Evolutionary conservation across 169 alveolate species (phyloP), one percentile per base, ranked within the genome.

Genomic region (Plasmodium vinckei): DNA sequence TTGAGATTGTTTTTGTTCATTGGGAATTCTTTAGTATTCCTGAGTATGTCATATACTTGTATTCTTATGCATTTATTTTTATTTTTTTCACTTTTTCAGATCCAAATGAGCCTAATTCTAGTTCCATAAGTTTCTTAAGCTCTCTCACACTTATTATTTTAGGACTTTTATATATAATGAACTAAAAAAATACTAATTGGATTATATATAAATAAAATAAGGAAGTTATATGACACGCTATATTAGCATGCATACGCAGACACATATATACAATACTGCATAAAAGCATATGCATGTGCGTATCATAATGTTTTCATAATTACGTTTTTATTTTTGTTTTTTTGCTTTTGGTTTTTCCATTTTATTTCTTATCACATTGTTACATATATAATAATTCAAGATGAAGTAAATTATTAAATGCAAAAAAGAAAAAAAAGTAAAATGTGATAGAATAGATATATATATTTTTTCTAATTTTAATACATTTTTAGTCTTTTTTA

Each of bases 391-490:
- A 23, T 17, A 61, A 47, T 59, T 33, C 0, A 33, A 68, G 49
- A 25, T 19, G 53, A 49, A 63, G 61, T 6, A 46, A 23, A n/a
- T 23, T 53, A 7, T 57, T 57, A 27, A 68, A 65, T 21, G 87
- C 73, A 17, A 88, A 21, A 42, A 91, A 86, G 0, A 67, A 42
- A 53, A 91, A 73, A 21, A 91, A 91, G 6, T 79, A 92, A 42
- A 91, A 91, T 53, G 60, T 87, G 86, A 13, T 27, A 5, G 70
- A 9, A 39, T 23, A 6, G 0, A 25, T 25, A 44, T 54, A 21
- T 84, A 59, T 46, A 44, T 54, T 19, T 68, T 46, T 54, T 54
- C 27, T 4, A 21, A 61, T 9, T 25, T 60, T 60, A 86, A 46
- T 60, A n/a, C 51, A 42, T 59, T 51, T 87, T 87, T 88, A 63